Base-by-base conservation (phyloP, 495 filamentous ascomycete genomes). In the Pyronema omphalodes region DNA sequence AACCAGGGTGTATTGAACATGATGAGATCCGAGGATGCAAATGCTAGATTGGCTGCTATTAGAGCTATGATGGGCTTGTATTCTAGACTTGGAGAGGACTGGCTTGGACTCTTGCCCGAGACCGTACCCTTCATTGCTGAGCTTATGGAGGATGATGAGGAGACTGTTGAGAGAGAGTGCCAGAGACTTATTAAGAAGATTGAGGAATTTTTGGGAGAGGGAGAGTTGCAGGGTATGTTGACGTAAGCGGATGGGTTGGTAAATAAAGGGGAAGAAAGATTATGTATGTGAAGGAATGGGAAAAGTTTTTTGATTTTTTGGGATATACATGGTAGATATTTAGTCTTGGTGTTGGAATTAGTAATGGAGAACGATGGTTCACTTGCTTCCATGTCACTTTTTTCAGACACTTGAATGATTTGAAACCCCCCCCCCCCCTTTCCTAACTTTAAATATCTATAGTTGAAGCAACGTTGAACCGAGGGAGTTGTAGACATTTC, bases 121-220 rank as follows among this genome's bases (percentile, higher is more conserved):
- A 94, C 94, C 80, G 70, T 96, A 59, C 91, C 91, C 35, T 83
- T 85, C 52, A 91, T 98, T 49, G 88, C 83, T 56, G 91, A 98
- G 68, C 62, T 93, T 57, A 83, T 91, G 71, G 93, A 98, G 67
- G 91, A 98, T 67, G 91, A 94, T 58, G 86, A 95, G 58, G 89
- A 95, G 68, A 71, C 67, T 19, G 88, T 98, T 39, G 91, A 95
- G 73, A 71, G 79, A 59, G 89, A 94, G 71, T 84, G 85, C 7
- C 73, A 83, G 63, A 75, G 78, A 53, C 91, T 89, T 86, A 84
- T 94, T 56, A 78, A 80, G 67, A 76, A 73, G 67, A 88, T 98
- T 60, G 91, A 96, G 68, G 76, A 73, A 50, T 81, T 88, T 34
- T 68, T 95, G 44, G 91, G 91, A 7, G 86, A 93, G 72, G 83